phyloP scores from a whole-genome alignment of 805 yeast genomes.

The Candida anglica region DNA sequence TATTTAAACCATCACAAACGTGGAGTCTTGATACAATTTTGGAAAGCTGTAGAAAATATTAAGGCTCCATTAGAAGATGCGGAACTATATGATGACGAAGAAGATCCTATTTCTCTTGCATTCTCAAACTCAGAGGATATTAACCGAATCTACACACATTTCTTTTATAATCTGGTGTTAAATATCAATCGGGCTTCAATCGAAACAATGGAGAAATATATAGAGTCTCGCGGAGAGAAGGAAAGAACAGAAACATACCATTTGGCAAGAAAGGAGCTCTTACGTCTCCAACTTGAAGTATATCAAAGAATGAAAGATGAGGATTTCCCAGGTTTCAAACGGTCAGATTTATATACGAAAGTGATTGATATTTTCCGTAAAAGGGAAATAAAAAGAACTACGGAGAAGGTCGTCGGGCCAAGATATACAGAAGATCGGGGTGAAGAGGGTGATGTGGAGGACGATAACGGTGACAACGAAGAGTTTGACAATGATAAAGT shows the following conservation, averaged over 20 bases:
- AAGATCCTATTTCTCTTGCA: constrained; percentile 33
- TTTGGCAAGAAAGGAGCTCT: constrained; percentile 56
- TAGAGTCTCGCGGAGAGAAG: constrained; percentile 1
- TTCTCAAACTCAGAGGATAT: constrained; percentile 53
- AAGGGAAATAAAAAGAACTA: too few species aligned
- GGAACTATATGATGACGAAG: constrained; percentile 18
- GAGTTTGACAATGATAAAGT: constrained; percentile 22
- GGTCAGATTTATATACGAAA: constrained; percentile 51
- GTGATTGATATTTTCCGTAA: too few species aligned
- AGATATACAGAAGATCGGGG: background rate
- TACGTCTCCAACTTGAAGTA: constrained; percentile 54
- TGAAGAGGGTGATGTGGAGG: background rate
- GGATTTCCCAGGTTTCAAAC: constrained; percentile 36
- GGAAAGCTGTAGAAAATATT: constrained; percentile 64
- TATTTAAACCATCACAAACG: constrained; percentile 48
- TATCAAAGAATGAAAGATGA: constrained; percentile 46
- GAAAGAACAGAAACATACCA: constrained; percentile 27
- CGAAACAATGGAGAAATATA: constrained; percentile 27
- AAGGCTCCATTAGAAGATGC: constrained; percentile 68
- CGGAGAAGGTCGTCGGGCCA: too few species aligned
- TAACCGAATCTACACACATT: constrained; percentile 41
- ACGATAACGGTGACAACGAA: background rate
- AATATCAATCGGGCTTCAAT: constrained; percentile 6
- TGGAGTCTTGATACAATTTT: constrained; percentile 50
- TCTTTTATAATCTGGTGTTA: constrained; percentile 22